Conservation (phyloP, 2,329 filamentous ascomycete genomes). For the Pochonia chlamydosporia region DNA sequence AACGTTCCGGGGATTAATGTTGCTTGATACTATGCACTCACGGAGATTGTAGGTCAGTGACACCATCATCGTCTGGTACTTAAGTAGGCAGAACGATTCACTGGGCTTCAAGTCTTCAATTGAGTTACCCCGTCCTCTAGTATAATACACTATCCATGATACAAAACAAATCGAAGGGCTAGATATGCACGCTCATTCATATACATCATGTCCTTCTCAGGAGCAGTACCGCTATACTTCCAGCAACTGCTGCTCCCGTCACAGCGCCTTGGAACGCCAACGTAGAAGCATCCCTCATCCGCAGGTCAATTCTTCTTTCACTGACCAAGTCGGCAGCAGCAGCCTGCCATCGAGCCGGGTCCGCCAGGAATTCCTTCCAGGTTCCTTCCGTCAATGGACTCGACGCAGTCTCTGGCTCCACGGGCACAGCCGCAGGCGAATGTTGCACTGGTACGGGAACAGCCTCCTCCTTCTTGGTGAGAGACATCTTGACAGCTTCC, state of each 20-base stretch:
- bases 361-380: conserved; percentile 38
- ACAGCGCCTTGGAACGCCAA: conserved; percentile 62
- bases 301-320: conserved; percentile 55
- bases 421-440: conserved; percentile 5
- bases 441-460: conserved; percentile 5
- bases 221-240: conserved; percentile 45
- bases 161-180: not conserved
- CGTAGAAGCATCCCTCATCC: conserved; percentile 66
- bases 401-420: not conserved
- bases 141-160: not conserved
- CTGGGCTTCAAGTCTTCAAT: not conserved
- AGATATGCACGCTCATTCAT: conserved; percentile 4
- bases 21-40: no score
- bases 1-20: no score
- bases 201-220: conserved; percentile 26
- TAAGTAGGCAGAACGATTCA: no score
- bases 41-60: no score
- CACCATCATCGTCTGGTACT: no score
- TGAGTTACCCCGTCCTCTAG: no score
- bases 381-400: conserved; percentile 9
- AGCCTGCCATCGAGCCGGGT: conserved; percentile 41
- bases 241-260: conserved; percentile 57
- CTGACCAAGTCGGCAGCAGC: conserved; percentile 56
- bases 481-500: conserved; percentile 23
- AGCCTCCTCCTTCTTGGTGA: conserved; percentile 20